Evolutionary conservation across 768 basidiomycete genomes (phyloP).

Genomic region (Amanita pallidorosea): DNA sequence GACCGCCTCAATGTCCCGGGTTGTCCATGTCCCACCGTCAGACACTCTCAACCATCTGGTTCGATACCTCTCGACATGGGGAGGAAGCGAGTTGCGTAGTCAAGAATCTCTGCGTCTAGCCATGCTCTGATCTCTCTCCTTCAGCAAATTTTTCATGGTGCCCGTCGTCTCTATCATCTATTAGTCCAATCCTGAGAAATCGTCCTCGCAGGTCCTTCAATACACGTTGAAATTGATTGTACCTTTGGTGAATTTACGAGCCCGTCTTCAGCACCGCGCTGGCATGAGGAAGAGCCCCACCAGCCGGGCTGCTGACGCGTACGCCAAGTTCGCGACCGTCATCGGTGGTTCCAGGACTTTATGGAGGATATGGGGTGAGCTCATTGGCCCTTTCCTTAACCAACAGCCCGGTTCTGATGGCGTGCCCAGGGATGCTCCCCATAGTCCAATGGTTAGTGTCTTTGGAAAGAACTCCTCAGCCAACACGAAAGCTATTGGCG

Average conservation of each 20-base stretch:
- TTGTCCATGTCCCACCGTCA: slow-evolving; percentile 42
- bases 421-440: slow-evolving; percentile 52
- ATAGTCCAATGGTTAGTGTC: slow-evolving; percentile 75
- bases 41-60: slow-evolving; percentile 63
- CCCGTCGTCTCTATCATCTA: neutral
- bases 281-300: slow-evolving; percentile 44
- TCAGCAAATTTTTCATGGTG: slow-evolving; percentile 71
- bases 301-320: slow-evolving; percentile 43
- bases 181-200: neutral
- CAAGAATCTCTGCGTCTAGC: neutral
- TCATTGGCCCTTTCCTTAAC: neutral
- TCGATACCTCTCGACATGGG: slow-evolving; percentile 73
- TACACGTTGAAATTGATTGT: slow-evolving; percentile 62
- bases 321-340: slow-evolving; percentile 40
- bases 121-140: slow-evolving; percentile 8
- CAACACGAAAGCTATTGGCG: slow-evolving; percentile 58
- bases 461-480: slow-evolving; percentile 59
- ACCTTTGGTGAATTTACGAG: slow-evolving; percentile 56
- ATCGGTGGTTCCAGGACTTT: slow-evolving; percentile 63
- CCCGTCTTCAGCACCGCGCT: slow-evolving; percentile 54
- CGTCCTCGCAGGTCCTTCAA: slow-evolving; percentile 49
- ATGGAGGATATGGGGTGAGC: slow-evolving; percentile 69
- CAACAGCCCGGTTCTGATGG: neutral
- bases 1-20: slow-evolving; percentile 33
- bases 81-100: slow-evolving; percentile 72